Percentiles rank a stretch among this genome's conserved stretches.
These are phyloP conservation scores for Silybum marianum DNA, from an alignment of 129 eudicot genomes.

Conservation along the genomic window DNA sequence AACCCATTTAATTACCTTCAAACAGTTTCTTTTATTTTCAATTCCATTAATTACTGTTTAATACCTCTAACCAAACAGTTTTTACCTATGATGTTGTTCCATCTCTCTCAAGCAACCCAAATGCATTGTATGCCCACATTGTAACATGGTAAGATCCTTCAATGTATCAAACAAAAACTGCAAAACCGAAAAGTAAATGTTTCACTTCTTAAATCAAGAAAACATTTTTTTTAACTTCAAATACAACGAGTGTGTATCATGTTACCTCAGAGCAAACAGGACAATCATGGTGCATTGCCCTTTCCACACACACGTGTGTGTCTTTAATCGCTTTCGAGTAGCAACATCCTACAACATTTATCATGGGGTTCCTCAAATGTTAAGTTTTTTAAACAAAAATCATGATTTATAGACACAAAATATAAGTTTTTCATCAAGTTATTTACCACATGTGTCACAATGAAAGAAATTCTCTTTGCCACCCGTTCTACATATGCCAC, in stretches of 20 bases:
- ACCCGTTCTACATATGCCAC: conserved; percentile 88
- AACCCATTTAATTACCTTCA: no score
- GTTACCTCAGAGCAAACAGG: conserved; percentile 71
- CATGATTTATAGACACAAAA: background rate
- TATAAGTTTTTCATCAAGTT: background rate
- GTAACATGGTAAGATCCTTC: conserved; percentile 51
- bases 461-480: conserved; percentile 75
- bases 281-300: conserved; percentile 80
- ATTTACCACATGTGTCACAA: conserved; percentile 66
- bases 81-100: conserved; percentile 45
- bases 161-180: conserved; percentile 66
- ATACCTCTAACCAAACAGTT: background rate
- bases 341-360: conserved; percentile 55
- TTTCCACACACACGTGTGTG: conserved; percentile 62
- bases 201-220: background rate
- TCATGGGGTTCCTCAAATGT: background rate
- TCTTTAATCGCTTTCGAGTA: conserved; percentile 52
- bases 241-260: background rate
- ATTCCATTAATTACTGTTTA: background rate
- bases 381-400: background rate
- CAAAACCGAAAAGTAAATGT: conserved; percentile 21
- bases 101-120: conserved; percentile 55
- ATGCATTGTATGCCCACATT: conserved; percentile 75
- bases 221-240: background rate
- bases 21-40: background rate